A percentile compares a stretch with the other conserved stretches of the same genome.
Evolutionary conservation across 805 yeast species (phyloP).

Genomic region (Pichia scutulata): DNA sequence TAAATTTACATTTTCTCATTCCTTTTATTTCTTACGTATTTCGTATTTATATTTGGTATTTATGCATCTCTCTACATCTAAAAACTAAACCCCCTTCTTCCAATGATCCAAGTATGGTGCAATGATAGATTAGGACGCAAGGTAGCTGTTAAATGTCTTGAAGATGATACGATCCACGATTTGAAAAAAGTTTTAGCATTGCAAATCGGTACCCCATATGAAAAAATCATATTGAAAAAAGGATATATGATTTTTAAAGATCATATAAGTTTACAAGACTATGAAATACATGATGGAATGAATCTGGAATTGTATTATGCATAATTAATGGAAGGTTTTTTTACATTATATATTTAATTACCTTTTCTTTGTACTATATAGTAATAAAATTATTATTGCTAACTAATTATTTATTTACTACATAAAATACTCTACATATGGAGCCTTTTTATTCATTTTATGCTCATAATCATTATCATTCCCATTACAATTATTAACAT

Average conservation of each 20-base stretch:
- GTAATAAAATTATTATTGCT: neutral
- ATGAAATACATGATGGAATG: conserved; percentile 86
- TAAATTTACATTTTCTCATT: neutral
- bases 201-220: conserved; percentile 72
- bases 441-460: conserved; percentile 27
- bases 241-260: conserved; percentile 82
- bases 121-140: conserved; percentile 84
- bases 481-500: conserved; percentile 10
- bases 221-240: conserved; percentile 66
- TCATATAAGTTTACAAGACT: conserved; percentile 88
- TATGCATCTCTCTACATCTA: neutral
- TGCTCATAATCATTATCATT: conserved; percentile 13
- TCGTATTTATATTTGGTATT: neutral
- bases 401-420: conserved; percentile 11
- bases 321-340: conserved; percentile 19
- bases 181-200: conserved; percentile 76
- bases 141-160: conserved; percentile 78
- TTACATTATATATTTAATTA: neutral
- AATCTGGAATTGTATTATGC: conserved; percentile 78
- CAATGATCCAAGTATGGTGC: conserved; percentile 66
- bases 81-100: neutral
- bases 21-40: neutral
- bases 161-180: conserved; percentile 81
- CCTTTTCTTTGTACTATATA: neutral
- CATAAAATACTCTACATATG: conserved; percentile 36